Conservation (phyloP, 2,329 filamentous ascomycete species). For the Trichoderma afroharzianum region DNA sequence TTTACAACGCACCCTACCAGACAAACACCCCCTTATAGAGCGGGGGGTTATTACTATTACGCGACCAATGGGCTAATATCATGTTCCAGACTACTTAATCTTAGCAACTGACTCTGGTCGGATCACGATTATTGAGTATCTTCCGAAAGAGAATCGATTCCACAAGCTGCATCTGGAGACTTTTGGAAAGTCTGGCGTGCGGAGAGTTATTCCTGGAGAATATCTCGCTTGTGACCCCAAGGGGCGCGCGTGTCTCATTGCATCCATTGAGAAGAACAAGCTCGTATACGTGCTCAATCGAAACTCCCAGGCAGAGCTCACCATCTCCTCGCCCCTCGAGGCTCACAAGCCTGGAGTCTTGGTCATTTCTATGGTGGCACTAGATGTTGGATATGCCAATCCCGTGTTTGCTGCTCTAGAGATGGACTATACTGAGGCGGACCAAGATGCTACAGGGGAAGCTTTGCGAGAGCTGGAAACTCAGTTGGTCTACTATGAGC, state of each 20-base stretch:
- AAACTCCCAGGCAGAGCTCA: conserved; percentile 89
- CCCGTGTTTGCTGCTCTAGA: conserved; percentile 94
- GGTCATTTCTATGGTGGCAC: conserved; percentile 79
- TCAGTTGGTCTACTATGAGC: conserved; percentile 91
- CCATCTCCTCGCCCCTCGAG: conserved; percentile 94
- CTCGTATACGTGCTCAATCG: conserved; percentile 97
- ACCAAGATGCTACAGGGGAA: conserved; percentile 84
- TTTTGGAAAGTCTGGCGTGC: conserved; percentile 93
- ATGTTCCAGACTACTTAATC: conserved; percentile 80
- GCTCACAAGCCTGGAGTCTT: conserved; percentile 90
- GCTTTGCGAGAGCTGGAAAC: conserved; percentile 82
- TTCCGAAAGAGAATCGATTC: conserved; percentile 81
- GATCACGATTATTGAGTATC: conserved; percentile 89
- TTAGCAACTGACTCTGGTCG: conserved; percentile 93
- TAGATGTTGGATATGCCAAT: conserved; percentile 96
- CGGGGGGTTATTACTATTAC: conserved; percentile 27
- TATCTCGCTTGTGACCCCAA: conserved; percentile 95
- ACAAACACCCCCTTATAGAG: conserved; percentile 18
- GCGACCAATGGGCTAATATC: conserved; percentile 27
- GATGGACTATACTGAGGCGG: conserved; percentile 85
- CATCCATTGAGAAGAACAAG: conserved; percentile 97
- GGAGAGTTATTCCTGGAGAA: conserved; percentile 90
- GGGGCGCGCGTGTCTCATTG: conserved; percentile 89
- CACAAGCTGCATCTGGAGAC: conserved; percentile 91
- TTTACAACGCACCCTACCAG: conserved; percentile 26